These are phyloP conservation scores for Suillus brevipes DNA, from an alignment of 768 basidiomycete genomes.

Conservation along the genomic window DNA sequence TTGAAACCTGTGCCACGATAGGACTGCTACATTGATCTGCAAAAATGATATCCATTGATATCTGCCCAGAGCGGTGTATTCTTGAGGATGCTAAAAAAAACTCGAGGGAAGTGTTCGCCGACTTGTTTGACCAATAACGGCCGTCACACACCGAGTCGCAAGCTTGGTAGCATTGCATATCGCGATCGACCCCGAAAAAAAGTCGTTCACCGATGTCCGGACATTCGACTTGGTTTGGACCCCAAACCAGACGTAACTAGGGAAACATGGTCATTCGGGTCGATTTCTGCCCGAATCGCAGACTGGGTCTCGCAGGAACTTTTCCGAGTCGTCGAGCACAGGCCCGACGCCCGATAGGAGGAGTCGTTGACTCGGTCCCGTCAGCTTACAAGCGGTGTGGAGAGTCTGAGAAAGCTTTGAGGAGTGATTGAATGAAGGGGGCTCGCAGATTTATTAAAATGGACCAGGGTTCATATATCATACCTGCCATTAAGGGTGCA, in stretches of 20 bases:
- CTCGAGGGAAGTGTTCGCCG: not conserved
- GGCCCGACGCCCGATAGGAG: not conserved
- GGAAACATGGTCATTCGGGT: not conserved
- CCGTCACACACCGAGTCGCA: not conserved
- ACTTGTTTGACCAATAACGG: not conserved
- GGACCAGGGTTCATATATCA: not conserved
- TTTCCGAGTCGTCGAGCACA: not conserved
- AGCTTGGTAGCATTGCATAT: not conserved
- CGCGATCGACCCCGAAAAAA: not conserved
- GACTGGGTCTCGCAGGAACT: not conserved
- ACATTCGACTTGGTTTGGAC: not conserved
- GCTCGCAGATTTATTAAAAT: not conserved
- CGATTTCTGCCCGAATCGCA: not conserved
- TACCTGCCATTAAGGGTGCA: not conserved
- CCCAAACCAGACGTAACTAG: slow-evolving; percentile 1
- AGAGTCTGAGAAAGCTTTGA: not conserved
- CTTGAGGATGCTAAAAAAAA: not conserved
- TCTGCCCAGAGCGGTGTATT: not conserved
- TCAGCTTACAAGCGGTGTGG: not conserved
- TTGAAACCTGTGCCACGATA: not conserved
- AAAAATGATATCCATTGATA: not conserved
- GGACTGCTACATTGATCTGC: not conserved
- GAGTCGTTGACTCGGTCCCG: not conserved
- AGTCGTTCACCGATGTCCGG: not conserved
- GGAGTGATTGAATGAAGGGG: too few relatives aligned